These are phyloP conservation scores for Acanthamoeba culbertsoni DNA, from an alignment of 208 protist species.

Conservation along the genomic window DNA sequence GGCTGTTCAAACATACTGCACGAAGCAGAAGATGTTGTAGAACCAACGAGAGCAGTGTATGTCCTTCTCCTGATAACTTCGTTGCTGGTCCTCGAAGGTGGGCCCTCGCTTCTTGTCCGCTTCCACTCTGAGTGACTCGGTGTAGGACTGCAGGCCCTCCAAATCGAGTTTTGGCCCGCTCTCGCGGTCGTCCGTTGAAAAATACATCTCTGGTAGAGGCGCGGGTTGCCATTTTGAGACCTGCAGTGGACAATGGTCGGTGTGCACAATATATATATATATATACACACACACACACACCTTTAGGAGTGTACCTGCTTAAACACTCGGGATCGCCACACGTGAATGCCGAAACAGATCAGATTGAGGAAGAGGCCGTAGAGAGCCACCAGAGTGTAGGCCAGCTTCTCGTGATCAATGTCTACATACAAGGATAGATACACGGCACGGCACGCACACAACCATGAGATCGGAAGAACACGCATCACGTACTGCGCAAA, in stretches of 20 bases:
- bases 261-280: too few species aligned
- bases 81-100: not conserved
- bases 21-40: constrained; percentile 47
- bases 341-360: not conserved
- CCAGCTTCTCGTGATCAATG: constrained; percentile 25
- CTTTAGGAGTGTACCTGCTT: not conserved
- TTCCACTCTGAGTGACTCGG: not conserved
- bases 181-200: not conserved
- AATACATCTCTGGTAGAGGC: not conserved
- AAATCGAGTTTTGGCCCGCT: not conserved
- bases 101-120: not conserved
- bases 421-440: too few species aligned
- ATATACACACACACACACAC: too few species aligned
- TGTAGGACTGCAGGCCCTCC: not conserved
- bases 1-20: not conserved
- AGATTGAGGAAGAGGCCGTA: not conserved
- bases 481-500: too few species aligned
- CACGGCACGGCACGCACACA: too few species aligned
- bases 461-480: not conserved
- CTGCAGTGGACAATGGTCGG: not conserved
- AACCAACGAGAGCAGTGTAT: constrained; percentile 34
- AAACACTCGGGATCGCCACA: not conserved
- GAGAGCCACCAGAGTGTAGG: constrained; percentile 5
- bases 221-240: not conserved
- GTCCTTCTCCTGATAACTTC: not conserved